Evolutionary conservation across 2,329 filamentous ascomycete genomes (phyloP), one percentile per base, ranked within the genome.

Genomic region (Corynespora cassiicola): DNA sequence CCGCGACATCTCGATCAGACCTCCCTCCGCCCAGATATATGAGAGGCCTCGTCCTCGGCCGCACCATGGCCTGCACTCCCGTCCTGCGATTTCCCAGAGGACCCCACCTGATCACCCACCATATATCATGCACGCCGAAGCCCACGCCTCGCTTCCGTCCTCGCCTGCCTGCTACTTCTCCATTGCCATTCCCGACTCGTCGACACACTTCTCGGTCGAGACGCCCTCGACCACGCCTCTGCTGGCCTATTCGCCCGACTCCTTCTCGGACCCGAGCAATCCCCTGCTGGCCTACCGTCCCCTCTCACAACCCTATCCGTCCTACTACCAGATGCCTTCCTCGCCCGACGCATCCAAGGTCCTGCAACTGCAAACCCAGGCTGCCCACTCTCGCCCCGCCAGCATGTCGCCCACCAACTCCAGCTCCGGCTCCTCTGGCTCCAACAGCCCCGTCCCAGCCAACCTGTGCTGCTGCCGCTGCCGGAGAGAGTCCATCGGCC

Each of bases 321-420:
- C 32, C 9, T 33, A 41, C 31, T 36, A 18, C 21, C 42, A 42
- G 28, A 63, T 58, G 58, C 46, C 52, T 36, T 44, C 46, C 34
- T 42, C 56, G 7, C 14, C 40, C 10, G 61, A 68, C 29, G 56
- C 62, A 22, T 66, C 66, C 37, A 64, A 62, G 35, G 34, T 71
- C 18, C 55, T 71, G 35, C 67, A 71, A 49, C 52, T 70, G 8
- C 68, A 71, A 40, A 69, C 67, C 10, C 31, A 54, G 9, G 67
- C 67, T 29, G 63, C 66, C 26, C 55, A 71, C 38, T 17, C 45
- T 15, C 58, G 62, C 10, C 61, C 63, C 8, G 29, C 18, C 29
- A 29, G 17, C 30, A 31, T 40, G 20, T 39, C 29, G 11, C 46
- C 48, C 32, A 50, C 43, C 31, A 42, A 5, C 28, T 45, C 50